Evolutionary conservation across 176 grass and related monocot genomes (phyloP).

Genomic region (Hyparrhenia diplandra): DNA sequence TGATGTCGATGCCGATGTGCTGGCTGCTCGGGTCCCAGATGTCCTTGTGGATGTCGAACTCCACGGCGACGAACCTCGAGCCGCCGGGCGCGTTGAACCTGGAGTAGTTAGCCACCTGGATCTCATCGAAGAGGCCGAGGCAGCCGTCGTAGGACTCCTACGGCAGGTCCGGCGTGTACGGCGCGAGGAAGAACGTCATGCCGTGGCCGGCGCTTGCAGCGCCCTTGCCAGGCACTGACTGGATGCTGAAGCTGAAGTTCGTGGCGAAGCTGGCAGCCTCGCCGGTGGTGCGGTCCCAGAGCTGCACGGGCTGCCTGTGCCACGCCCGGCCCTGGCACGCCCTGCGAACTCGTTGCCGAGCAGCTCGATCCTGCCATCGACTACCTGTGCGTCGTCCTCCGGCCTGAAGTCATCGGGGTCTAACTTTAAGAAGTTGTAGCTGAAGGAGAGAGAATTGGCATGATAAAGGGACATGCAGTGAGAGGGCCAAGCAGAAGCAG

Average conservation of each 20-base stretch:
- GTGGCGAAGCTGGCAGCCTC: conserved; percentile 38
- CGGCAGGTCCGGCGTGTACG: conserved; percentile 23
- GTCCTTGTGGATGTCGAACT: conserved; percentile 44
- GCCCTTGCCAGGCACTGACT: not conserved
- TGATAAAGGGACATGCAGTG: not conserved
- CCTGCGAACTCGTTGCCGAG: not conserved
- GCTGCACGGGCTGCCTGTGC: conserved; percentile 19
- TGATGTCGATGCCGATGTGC: conserved; percentile 48
- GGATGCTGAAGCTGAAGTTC: conserved; percentile 34
- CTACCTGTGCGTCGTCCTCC: not conserved
- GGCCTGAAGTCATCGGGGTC: not conserved
- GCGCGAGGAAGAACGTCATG: conserved; percentile 55
- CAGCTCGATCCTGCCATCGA: not conserved
- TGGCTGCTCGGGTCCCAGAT: conserved; percentile 26
- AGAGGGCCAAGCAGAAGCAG: not conserved
- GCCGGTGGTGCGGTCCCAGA: conserved; percentile 35
- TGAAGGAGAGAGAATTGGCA: conserved; percentile 23
- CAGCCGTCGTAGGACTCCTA: conserved; percentile 28
- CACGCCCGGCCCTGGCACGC: conserved; percentile 11
- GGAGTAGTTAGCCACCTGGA: not conserved
- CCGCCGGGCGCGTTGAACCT: not conserved
- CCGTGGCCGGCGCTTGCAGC: not conserved
- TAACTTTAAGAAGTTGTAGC: not conserved
- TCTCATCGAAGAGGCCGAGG: conserved; percentile 38
- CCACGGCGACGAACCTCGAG: conserved; percentile 43